Evolutionary conservation across 768 basidiomycete genomes (phyloP).

Genomic region (Mycena kentingensis): DNA sequence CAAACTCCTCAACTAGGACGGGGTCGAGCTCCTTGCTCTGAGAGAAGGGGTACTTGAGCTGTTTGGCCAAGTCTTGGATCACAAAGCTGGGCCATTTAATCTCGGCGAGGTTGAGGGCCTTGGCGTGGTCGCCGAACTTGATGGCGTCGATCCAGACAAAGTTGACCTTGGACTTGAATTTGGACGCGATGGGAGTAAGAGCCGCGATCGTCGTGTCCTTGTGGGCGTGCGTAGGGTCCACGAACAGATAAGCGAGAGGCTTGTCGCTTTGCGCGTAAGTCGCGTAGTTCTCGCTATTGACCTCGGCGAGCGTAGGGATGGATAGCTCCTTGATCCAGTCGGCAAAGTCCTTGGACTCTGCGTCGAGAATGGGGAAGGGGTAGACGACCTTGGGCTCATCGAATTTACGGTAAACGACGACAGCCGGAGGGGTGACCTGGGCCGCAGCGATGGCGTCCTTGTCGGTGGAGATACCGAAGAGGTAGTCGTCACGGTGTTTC

Average conservation of each 20-base stretch:
- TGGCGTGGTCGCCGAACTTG: slow-evolving; percentile 95
- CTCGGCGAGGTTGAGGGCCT: slow-evolving; percentile 85
- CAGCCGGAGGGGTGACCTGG: slow-evolving; percentile 75
- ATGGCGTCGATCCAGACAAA: slow-evolving; percentile 98
- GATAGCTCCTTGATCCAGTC: slow-evolving; percentile 83
- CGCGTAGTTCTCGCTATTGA: slow-evolving; percentile 91
- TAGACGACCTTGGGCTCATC: slow-evolving; percentile 79
- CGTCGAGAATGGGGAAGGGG: slow-evolving; percentile 61
- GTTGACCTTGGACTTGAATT: slow-evolving; percentile 86
- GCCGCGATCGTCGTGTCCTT: slow-evolving; percentile 66
- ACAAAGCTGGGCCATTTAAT: slow-evolving; percentile 93
- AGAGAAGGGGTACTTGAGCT: slow-evolving; percentile 88
- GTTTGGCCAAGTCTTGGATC: slow-evolving; percentile 79
- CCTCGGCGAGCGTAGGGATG: slow-evolving; percentile 87
- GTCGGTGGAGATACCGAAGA: slow-evolving; percentile 88
- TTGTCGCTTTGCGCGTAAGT: slow-evolving; percentile 78
- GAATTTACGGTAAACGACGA: slow-evolving; percentile 90
- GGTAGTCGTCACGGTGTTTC: slow-evolving; percentile 87
- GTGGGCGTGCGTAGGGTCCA: slow-evolving; percentile 73
- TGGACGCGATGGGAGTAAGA: slow-evolving; percentile 75
- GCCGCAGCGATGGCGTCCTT: slow-evolving; percentile 65
- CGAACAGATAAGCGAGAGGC: slow-evolving; percentile 93
- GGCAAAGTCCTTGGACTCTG: slow-evolving; percentile 62
- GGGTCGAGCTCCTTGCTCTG: slow-evolving; percentile 64
- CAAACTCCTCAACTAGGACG: slow-evolving; percentile 57